Conservation (phyloP, 2,329 filamentous ascomycete species). For the Arthroderma sp. region DNA sequence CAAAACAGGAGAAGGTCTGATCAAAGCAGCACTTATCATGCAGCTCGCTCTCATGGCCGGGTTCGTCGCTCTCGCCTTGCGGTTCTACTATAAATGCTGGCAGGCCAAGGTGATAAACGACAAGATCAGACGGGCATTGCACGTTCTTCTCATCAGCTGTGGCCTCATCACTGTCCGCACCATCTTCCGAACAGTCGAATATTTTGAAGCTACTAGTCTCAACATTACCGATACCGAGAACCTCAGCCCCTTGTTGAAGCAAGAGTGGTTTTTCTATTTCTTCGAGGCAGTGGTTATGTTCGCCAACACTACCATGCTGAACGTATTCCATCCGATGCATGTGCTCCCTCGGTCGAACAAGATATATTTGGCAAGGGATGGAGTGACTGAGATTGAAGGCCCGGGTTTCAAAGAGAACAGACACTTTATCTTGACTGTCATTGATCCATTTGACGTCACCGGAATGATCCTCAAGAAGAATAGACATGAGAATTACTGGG, state of each 20-base stretch:
- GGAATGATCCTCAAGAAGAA: too few species aligned
- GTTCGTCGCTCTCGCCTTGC: conserved; percentile 26
- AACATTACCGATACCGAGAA: conserved; percentile 29
- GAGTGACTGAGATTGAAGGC: conserved; percentile 2
- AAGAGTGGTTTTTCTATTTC: conserved; percentile 13
- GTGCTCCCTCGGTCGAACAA: conserved; percentile 38
- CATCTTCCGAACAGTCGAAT: conserved; percentile 14
- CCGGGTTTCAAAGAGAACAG: conserved; percentile 4
- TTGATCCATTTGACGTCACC: conserved; percentile 1
- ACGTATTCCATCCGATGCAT: conserved; percentile 11
- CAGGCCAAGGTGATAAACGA: conserved; percentile 25
- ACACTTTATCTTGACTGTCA: not conserved
- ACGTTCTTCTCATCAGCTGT: conserved; percentile 5
- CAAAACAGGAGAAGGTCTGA: conserved; percentile 29
- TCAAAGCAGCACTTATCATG: conserved; percentile 37
- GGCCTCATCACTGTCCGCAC: conserved; percentile 11
- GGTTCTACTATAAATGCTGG: conserved; percentile 18
- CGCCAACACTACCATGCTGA: conserved; percentile 7
- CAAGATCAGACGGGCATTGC: conserved; percentile 32
- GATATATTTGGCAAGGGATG: conserved; percentile 30
- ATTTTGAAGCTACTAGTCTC: conserved; percentile 36
- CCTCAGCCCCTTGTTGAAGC: conserved; percentile 10
- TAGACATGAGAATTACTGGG: too few species aligned
- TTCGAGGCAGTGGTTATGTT: conserved; percentile 14
- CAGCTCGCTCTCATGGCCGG: conserved; percentile 40